Conservation (phyloP, 495 filamentous ascomycete genomes). For the Parathielavia appendiculata region DNA sequence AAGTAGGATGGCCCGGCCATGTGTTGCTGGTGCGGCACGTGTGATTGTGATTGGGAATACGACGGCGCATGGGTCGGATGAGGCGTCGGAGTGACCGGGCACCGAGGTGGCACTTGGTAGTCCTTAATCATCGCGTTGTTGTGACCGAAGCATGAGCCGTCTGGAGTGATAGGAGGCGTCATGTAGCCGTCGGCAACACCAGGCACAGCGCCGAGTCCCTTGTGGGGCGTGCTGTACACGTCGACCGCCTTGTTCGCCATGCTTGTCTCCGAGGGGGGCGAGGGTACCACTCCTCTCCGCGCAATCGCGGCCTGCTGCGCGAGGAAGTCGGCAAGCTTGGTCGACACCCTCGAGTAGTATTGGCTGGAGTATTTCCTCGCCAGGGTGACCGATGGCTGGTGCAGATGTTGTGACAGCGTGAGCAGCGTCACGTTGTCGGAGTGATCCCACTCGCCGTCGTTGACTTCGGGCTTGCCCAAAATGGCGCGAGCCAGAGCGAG, state of each 20-base stretch:
- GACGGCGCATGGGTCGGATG: constrained; percentile 27
- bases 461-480: constrained; percentile 69
- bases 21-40: constrained; percentile 26
- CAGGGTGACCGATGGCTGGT: constrained; percentile 79
- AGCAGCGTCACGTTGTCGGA: constrained; percentile 74
- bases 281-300: constrained; percentile 55
- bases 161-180: constrained; percentile 95
- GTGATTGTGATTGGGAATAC: constrained; percentile 26
- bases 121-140: constrained; percentile 42
- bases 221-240: constrained; percentile 78
- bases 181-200: constrained; percentile 75
- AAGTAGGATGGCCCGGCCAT: constrained; percentile 32
- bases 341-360: constrained; percentile 75
- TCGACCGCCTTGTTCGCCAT: constrained; percentile 50
- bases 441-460: constrained; percentile 71
- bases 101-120: constrained; percentile 43
- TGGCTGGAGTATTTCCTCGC: constrained; percentile 81
- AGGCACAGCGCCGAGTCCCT: constrained; percentile 58
- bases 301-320: constrained; percentile 72
- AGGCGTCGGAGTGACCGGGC: constrained; percentile 52
- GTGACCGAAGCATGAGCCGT: constrained; percentile 58
- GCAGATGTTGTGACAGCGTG: constrained; percentile 79
- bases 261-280: constrained; percentile 58
- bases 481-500: constrained; percentile 84
- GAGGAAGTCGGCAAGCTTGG: constrained; percentile 79